These are phyloP conservation scores for Phytophthora chlamydospora DNA, from an alignment of 352 stramenopile genomes.

Conservation along the genomic window DNA sequence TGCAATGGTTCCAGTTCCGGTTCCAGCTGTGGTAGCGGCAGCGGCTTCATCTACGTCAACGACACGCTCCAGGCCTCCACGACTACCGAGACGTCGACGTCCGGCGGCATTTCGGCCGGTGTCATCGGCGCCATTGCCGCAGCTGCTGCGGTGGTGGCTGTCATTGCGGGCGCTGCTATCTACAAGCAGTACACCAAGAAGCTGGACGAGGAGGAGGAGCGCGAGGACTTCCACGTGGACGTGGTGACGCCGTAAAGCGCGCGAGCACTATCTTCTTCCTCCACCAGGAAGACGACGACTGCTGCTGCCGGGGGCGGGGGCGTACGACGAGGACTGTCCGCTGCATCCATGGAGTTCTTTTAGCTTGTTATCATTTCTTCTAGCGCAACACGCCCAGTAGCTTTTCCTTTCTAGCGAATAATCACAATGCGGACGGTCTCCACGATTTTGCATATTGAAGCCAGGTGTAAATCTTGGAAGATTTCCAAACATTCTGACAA, in stretches of 20 bases:
- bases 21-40: slow-evolving; percentile 18
- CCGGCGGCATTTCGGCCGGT: slow-evolving; percentile 22
- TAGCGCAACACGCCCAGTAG: background rate
- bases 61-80: slow-evolving; percentile 14
- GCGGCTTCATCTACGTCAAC: slow-evolving; percentile 15
- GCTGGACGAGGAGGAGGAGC: slow-evolving; percentile 6
- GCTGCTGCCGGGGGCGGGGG: slow-evolving; percentile 1
- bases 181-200: slow-evolving; percentile 48
- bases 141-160: slow-evolving; percentile 32
- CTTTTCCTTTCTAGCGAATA: slow-evolving; percentile 6
- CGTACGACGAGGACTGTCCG: slow-evolving; percentile 18
- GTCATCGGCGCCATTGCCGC: slow-evolving; percentile 35
- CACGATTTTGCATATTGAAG: slow-evolving; percentile 14
- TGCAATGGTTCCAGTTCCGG: background rate
- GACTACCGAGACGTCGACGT: slow-evolving; percentile 6
- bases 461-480: slow-evolving; percentile 16
- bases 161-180: slow-evolving; percentile 28
- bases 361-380: slow-evolving; percentile 7
- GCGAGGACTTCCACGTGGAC: slow-evolving; percentile 16
- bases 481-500: slow-evolving; percentile 20
- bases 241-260: slow-evolving; percentile 37
- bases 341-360: slow-evolving; percentile 9
- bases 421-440: slow-evolving; percentile 19
- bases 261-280: slow-evolving; percentile 4
- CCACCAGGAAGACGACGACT: slow-evolving; percentile 9